Base-by-base conservation (phyloP, 352 stramenopile species). In the Pythium monospermum region DNA sequence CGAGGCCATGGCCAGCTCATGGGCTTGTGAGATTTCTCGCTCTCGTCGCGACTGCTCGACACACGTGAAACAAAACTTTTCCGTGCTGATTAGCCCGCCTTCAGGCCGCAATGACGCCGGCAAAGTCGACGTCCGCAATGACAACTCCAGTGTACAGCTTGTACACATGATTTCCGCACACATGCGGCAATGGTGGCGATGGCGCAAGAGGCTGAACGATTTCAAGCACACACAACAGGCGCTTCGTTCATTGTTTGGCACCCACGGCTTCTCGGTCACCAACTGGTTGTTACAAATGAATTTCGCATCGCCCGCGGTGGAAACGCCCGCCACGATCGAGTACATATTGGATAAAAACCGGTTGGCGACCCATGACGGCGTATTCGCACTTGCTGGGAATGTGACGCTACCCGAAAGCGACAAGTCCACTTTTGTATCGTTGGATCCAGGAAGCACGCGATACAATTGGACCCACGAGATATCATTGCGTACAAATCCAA, bases 101-200 rank as follows among this genome's bases (percentile, higher is more conserved):
- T 88, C 76, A 7, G 78, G 76, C 4, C 78, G 68, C 68, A 87
- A 68, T 0, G 57, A 61, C 1, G 54, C 47, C 1, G 79, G 79
- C n/a, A 90, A 57, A 23, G 72, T 74, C 46, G 64, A 79, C 26
- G 74, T 73, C 23, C 73, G 67, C 27, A 91, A 51, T 1, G 67
- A 67, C 15, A 91, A 55, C 55, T 87, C 76, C 25, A 87, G 68
- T 1, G 77, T 91, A 40, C 79, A 91, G 0, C 64, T 56, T 0
- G 72, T 67, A 45, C 79, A 91, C 76, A 91, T 91, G 55, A 93
- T 87, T 50, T 93, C 82, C 31, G 76, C 79, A 42, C 82, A 93
- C 6, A 85, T 75, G 27, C 79, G 79, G 54, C 82, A 93, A 59
- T 93, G 79, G 59, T 93, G 82, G 30, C 82, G 79, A 36, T 74